Conservation (phyloP, 2,329 filamentous ascomycete species). For the Botrytis hyacinthi region DNA sequence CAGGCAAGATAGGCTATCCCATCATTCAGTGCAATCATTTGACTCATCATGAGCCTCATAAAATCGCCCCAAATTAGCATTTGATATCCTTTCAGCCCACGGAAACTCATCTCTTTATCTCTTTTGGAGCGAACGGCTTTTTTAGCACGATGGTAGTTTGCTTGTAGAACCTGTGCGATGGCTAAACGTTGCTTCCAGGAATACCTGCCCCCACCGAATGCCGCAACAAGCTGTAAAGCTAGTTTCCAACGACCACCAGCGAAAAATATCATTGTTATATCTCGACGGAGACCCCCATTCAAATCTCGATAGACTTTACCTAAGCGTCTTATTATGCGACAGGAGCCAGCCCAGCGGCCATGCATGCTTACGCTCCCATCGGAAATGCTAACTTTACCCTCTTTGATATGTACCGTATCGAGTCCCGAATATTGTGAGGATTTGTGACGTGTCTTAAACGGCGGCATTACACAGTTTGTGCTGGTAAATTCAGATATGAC, state of each 20-base stretch:
- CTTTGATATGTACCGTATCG: not conserved
- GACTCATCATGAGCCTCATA: conserved; percentile 15
- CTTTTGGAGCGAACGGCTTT: not conserved
- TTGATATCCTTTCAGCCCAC: not conserved
- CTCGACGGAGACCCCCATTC: not conserved
- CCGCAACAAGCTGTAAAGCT: conserved; percentile 2
- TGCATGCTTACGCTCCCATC: not conserved
- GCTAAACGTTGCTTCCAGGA: conserved; percentile 9
- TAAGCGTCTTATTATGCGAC: not conserved
- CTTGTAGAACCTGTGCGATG: not conserved
- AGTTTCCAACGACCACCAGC: not conserved
- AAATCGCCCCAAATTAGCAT: conserved; percentile 11
- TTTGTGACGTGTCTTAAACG: conserved; percentile 7
- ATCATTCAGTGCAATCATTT: conserved; percentile 13
- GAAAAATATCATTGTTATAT: conserved; percentile 8
- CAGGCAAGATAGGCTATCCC: conserved; percentile 10
- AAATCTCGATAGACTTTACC: not conserved
- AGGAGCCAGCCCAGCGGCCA: conserved; percentile 6
- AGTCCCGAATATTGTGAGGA: conserved; percentile 6
- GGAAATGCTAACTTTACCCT: not conserved
- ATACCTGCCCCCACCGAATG: not conserved
- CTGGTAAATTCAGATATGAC: not conserved
- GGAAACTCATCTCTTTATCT: not conserved
- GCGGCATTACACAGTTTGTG: conserved; percentile 9
- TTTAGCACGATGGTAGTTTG: not conserved